Conservation (phyloP, 2,329 filamentous ascomycete species). For the Ciborinia camelliae region DNA sequence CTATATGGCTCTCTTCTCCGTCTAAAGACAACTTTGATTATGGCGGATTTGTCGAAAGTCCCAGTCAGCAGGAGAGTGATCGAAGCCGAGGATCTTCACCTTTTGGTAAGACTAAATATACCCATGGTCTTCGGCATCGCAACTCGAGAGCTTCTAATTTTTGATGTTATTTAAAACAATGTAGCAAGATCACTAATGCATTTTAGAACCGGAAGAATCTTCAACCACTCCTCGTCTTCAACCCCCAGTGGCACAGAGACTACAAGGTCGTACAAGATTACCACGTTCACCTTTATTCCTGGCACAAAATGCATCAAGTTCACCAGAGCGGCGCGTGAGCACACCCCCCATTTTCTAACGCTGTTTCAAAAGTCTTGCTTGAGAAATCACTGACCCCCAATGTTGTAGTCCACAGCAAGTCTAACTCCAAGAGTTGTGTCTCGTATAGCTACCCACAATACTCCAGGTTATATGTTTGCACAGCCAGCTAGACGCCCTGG, state of each 20-base stretch:
- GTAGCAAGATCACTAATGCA: constrained; percentile 5
- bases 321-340: constrained; percentile 30
- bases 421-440: constrained; percentile 31
- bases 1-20: constrained; percentile 18
- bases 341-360: not conserved
- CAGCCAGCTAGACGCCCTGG: constrained; percentile 33
- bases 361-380: not conserved
- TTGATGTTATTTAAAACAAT: not conserved
- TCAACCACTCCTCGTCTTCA: constrained; percentile 32
- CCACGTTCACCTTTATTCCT: constrained; percentile 37
- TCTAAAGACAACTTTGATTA: constrained; percentile 34
- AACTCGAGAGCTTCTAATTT: not conserved
- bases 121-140: not conserved
- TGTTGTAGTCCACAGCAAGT: constrained; percentile 21
- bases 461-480: constrained; percentile 35
- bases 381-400: not conserved
- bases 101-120: constrained; percentile 25
- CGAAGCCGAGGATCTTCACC: constrained; percentile 23
- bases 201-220: constrained; percentile 31
- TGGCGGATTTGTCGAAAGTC: constrained; percentile 33
- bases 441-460: constrained; percentile 30
- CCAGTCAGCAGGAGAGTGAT: constrained; percentile 15
- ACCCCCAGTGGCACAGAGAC: constrained; percentile 18
- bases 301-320: constrained; percentile 36
- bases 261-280: constrained; percentile 25